Conservation (phyloP, 768 basidiomycete species). For the Hygrocybe punicea region DNA sequence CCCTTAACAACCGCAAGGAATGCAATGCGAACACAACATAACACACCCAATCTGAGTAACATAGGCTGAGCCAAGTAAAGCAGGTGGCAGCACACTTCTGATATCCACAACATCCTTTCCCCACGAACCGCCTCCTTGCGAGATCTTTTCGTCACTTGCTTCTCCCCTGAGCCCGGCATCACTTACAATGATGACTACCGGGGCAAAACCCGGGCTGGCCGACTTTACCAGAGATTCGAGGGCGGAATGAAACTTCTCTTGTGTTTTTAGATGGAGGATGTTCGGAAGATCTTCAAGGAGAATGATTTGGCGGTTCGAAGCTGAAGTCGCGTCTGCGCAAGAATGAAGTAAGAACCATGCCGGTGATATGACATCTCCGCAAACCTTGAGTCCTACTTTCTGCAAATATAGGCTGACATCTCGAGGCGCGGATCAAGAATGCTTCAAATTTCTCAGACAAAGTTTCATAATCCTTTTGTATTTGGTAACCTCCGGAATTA, state of each 20-base stretch:
- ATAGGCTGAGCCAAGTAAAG: constrained; percentile 65
- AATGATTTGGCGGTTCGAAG: constrained; percentile 50
- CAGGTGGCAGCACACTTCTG: constrained; percentile 65
- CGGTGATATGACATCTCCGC: too few species aligned
- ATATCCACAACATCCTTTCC: constrained; percentile 59
- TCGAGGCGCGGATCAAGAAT: constrained; percentile 68
- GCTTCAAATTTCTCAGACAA: constrained; percentile 67
- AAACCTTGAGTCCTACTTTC: neutral
- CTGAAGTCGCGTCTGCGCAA: constrained; percentile 3
- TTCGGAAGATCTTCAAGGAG: constrained; percentile 92
- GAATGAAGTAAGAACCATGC: neutral
- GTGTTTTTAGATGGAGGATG: constrained; percentile 68
- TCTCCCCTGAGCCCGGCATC: constrained; percentile 80
- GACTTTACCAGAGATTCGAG: constrained; percentile 54
- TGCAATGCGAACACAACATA: neutral
- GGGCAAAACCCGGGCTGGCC: constrained; percentile 40
- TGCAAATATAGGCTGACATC: constrained; percentile 53
- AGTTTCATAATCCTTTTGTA: constrained; percentile 39
- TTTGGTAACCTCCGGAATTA: neutral
- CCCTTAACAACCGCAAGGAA: neutral
- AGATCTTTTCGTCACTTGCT: constrained; percentile 44
- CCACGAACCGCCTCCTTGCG: constrained; percentile 42
- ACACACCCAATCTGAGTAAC: constrained; percentile 78
- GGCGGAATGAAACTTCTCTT: constrained; percentile 67
- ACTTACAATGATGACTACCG: constrained; percentile 79